Evolutionary conservation across 805 yeast genomes (phyloP), one percentile per base, ranked within the genome.

Genomic region (Barnettozyma botsteinii): DNA sequence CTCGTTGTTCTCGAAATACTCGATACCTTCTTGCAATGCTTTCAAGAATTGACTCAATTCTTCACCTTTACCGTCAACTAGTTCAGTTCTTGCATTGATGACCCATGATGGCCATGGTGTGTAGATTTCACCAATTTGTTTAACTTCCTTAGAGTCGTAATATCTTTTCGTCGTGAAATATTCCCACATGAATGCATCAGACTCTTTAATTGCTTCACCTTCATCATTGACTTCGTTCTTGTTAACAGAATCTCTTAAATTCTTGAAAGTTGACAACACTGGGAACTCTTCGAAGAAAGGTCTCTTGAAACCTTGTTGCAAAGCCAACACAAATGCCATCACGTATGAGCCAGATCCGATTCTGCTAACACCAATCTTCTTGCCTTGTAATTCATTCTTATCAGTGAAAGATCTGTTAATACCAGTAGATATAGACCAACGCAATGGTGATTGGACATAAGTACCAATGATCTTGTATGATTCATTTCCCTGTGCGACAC

Each of bases 21-120:
- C 65, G 39, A 88, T 71, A 13, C 96, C 97, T 41, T 72, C 61
- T 53, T 79, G 73, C 28, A 87, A 64, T 1, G 79, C 80, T 2
- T 57, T 51, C 35, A 79, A 47, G 44, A 87, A 81, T 3, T 50
- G 51, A 4, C 43, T 40, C 31, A 71, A 49, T 5, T 53, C 57
- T 20, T 53, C 51, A 11, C 55, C 39, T 15, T 56, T 50, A n/a
- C 55, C 51, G 7, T 56, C 59, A 26, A 69, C 49, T 5, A 71
- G 49, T n/a, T 63, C 65, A 13, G 64, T 54, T 38, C 70, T 61
- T 5, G 77, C 77, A 17, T 78, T 76, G 35, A 87, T 70, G 13
- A 86, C 89, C 96, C 96, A 88, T 2, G 95, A 84, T 10, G 96
- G 91, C 97, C 97, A 88, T 15, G 97, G 97, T 1, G 97, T 88